Evolutionary conservation across 1,139 yeast genomes (phyloP).

Genomic region (Pichia sp.): DNA sequence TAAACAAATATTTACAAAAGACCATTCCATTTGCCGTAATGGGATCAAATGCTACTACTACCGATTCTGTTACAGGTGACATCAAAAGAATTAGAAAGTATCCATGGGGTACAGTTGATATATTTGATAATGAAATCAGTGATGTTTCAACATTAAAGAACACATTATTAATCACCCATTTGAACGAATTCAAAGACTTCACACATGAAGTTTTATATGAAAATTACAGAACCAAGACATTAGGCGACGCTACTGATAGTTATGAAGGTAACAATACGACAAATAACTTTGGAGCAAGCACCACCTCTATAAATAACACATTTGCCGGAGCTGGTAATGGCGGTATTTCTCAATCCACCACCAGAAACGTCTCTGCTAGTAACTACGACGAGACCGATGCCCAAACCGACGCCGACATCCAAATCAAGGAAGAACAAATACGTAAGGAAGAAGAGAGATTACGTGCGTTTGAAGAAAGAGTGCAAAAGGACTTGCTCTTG

Average conservation of each 20-base stretch:
- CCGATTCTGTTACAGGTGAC: slow-evolving; percentile 58
- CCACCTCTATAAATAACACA: not conserved
- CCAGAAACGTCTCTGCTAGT: not conserved
- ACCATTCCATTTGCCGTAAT: slow-evolving; percentile 87
- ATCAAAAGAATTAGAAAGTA: slow-evolving; percentile 78
- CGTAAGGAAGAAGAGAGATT: slow-evolving; percentile 78
- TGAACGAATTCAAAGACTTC: slow-evolving; percentile 88
- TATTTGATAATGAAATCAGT: slow-evolving; percentile 76
- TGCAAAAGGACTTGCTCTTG: slow-evolving; percentile 82
- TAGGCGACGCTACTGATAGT: slow-evolving; percentile 21
- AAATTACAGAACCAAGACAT: slow-evolving; percentile 80
- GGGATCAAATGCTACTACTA: slow-evolving; percentile 60
- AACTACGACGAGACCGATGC: not conserved
- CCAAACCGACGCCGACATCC: slow-evolving; percentile 23
- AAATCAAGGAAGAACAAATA: slow-evolving; percentile 76
- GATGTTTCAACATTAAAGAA: slow-evolving; percentile 85
- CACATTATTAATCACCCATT: slow-evolving; percentile 85
- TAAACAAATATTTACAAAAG: slow-evolving; percentile 71
- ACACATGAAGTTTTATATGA: slow-evolving; percentile 93
- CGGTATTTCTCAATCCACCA: slow-evolving; percentile 10
- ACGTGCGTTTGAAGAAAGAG: slow-evolving; percentile 79
- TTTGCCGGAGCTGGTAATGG: not conserved
- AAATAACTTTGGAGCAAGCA: not conserved
- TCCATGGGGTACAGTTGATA: slow-evolving; percentile 93
- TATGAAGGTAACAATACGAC: slow-evolving; percentile 1